Evolutionary conservation across 2,329 filamentous ascomycete genomes (phyloP), one percentile per base, ranked within the genome.

Genomic region (Xylaria sp.): DNA sequence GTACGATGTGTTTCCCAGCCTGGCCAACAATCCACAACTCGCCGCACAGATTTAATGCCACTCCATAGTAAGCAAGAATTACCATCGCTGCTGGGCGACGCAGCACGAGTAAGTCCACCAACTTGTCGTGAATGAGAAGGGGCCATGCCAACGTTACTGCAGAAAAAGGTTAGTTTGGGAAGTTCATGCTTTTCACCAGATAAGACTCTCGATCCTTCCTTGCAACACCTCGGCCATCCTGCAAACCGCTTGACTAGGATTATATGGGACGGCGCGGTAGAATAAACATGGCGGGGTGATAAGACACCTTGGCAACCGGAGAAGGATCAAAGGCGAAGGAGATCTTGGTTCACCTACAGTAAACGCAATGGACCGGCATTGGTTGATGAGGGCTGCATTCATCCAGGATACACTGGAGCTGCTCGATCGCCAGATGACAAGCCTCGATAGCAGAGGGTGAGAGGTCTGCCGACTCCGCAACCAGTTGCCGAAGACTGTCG

Each of bases 1-100:
- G 41, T 9, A 71, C 69, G 13, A 71, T 44, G 10, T 46, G 44
- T 59, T 60, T 63, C 50, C 68, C 70, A 28, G 46, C 37, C 8
- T 46, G 48, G 7, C 68, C 65, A 44, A 71, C 63, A 20, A 72
- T 61, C 70, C 65, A 72, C 20, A 68, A n/a, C 3, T 64, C 63
- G 28, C 65, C 59, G 32, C 50, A 69, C 10, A 54, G 13, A 25
- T 67, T 34, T 2, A 71, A 44, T 13, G 51, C 59, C 1, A 25
- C 55, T 23, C 68, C 68, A 25, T 71, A 72, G 34, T 67, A 67
- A 13, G 70, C 56, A 10, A 70, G 39, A 10, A 70, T 70, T 23
- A 69, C 51, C 8, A 71, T 28, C 10, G 69, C 63, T 37, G 28
- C 51, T 9, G 66, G 59, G 12, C 66, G 63, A 13, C 69, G 66